Evolutionary conservation across 306 rosid genomes (phyloP).

Genomic region (Argentina anserina): DNA sequence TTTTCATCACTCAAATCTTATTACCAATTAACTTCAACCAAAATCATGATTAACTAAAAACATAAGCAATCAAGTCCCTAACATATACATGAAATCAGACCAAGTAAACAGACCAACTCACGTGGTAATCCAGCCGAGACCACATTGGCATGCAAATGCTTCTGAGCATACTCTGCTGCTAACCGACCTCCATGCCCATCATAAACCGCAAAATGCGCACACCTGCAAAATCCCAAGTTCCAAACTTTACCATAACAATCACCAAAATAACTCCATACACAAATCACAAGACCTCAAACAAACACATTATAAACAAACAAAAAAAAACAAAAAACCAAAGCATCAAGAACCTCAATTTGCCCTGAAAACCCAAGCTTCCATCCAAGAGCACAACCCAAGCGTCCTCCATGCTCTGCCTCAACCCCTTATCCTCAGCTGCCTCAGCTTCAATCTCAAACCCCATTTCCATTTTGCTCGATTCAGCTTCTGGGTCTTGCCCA

Average conservation of each 20-base stretch:
- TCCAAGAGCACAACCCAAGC: slow-evolving; percentile 68
- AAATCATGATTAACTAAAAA: slow-evolving; percentile 1
- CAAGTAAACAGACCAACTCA: slow-evolving; percentile 98
- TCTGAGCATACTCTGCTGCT: slow-evolving; percentile 83
- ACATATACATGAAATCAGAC: slow-evolving; percentile 47
- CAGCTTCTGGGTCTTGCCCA: slow-evolving; percentile 13
- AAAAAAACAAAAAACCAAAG: not conserved
- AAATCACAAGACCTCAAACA: not conserved
- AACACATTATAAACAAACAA: not conserved
- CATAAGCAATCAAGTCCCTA: slow-evolving; percentile 12
- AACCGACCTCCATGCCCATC: slow-evolving; percentile 94
- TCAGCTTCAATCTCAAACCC: slow-evolving; percentile 64
- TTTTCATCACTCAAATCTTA: not conserved
- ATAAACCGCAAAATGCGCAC: slow-evolving; percentile 82
- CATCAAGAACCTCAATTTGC: slow-evolving; percentile 55
- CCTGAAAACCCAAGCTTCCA: slow-evolving; percentile 52
- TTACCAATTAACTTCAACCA: not conserved
- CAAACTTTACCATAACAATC: not conserved
- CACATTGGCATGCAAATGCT: slow-evolving; percentile 69
- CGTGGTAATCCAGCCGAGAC: slow-evolving; percentile 93
- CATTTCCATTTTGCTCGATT: slow-evolving; percentile 19
- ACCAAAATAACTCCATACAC: no score
- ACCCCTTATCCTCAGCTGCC: slow-evolving; percentile 82
- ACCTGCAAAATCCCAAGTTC: slow-evolving; percentile 31
- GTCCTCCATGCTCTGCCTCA: slow-evolving; percentile 83